Conservation (phyloP, 2,329 filamentous ascomycete species). For the Pezicula neosporulosa region DNA sequence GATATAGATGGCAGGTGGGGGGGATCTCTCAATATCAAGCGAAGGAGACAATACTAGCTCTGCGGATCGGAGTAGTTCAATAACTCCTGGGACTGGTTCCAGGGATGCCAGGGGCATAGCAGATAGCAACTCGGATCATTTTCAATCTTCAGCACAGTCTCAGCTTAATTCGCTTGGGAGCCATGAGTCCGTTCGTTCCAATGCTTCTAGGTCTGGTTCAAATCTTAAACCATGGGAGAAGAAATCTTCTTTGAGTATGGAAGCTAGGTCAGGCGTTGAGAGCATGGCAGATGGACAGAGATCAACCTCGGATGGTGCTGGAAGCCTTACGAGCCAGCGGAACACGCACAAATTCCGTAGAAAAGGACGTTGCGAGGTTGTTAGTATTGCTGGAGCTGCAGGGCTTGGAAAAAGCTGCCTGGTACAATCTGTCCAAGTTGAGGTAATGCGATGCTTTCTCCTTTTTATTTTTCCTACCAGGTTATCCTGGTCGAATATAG, state of each 20-base stretch:
- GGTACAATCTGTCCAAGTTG: conserved; percentile 58
- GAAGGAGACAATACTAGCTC: conserved; percentile 53
- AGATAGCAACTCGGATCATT: conserved; percentile 9
- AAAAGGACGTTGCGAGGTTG: conserved; percentile 60
- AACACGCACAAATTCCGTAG: conserved; percentile 50
- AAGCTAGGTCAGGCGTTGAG: conserved; percentile 2
- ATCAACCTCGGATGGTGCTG: conserved; percentile 23
- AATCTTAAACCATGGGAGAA: conserved; percentile 23
- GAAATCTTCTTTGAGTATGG: conserved; percentile 17
- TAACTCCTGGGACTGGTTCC: conserved; percentile 9
- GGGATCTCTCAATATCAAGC: conserved; percentile 39
- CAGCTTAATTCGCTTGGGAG: conserved; percentile 19
- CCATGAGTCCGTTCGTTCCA: conserved; percentile 10
- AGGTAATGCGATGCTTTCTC: conserved; percentile 23
- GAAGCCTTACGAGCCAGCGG: conserved; percentile 20
- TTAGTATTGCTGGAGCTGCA: conserved; percentile 57
- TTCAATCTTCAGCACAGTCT: conserved; percentile 16
- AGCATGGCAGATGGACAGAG: not conserved
- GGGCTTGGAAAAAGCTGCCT: conserved; percentile 65
- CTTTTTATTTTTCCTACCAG: too few relatives aligned
- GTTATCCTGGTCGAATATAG: too few relatives aligned
- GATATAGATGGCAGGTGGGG: too few relatives aligned
- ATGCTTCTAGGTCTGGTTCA: not conserved
- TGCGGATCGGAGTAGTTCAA: conserved; percentile 38
- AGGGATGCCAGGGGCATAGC: conserved; percentile 7